Base-by-base conservation (phyloP, 2,329 filamentous ascomycete genomes). In the Talaromyces sp. region DNA sequence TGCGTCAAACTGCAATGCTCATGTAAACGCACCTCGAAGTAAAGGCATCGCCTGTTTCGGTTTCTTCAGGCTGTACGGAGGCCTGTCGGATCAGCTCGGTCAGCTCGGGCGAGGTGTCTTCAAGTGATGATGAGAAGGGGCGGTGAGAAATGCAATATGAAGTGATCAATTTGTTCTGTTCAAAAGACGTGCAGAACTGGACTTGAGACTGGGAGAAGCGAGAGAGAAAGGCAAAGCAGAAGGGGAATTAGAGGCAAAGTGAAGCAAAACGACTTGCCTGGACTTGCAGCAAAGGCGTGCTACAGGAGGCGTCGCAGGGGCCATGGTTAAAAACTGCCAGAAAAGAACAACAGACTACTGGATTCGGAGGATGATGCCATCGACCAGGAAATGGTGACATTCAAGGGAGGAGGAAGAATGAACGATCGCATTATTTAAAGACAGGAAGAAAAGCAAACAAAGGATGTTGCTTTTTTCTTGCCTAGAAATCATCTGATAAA, bases 221-320 rank as follows among this genome's bases (percentile, higher is more conserved):
- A 10, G 26, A 24, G 17, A 56, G 27, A 32, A 59, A 35, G 27
- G 49, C 24, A 29, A 38, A 60, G 31, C 21, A 9, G 54, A 56
- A 32, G 24, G 11, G 17, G 2, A 8, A 17, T n/a, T n/a, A 21
- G 17, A 54, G 50, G 13, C 13, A 35, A 35, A 35, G 13, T 1
- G 32, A 4, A 35, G 32, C 32, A 35, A 35, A 43, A 26, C 32
- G 11, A 59, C 61, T 60, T 58, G 52, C 61, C 61, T 58, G 46
- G 55, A 52, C 38, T 64, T 43, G 57, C 63, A 64, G 49, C 54
- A 62, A 43, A 64, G 62, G 27, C 63, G 63, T 55, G 60, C 59
- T 19, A 64, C 56, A 43, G 59, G 63, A 4, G 56, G 17, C 31
- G 41, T 41, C 46, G 60, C 52, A 51, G 41, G 46, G 32, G 41